These are phyloP conservation scores for Chlamydomonas schloesseri DNA, from an alignment of 139 green algal genomes.

Conservation along the genomic window DNA sequence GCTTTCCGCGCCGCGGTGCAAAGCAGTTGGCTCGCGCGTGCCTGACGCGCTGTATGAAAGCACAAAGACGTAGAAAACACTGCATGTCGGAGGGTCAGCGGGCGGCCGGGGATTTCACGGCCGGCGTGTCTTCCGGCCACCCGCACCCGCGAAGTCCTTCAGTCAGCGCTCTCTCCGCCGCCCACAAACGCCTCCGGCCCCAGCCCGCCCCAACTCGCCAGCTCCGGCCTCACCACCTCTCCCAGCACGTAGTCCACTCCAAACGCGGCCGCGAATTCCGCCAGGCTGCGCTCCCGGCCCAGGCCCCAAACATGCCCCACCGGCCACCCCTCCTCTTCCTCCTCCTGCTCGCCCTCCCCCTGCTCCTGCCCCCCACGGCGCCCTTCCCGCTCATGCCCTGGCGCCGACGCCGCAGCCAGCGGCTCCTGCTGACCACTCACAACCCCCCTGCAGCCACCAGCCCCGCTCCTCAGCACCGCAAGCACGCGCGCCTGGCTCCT, in stretches of 20 bases:
- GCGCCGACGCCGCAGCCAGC: neutral
- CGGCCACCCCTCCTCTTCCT: slow-evolving; percentile 29
- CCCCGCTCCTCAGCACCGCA: neutral
- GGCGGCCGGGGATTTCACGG: no score
- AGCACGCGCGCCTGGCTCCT: neutral
- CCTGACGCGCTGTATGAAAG: no score
- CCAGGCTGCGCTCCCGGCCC: slow-evolving; percentile 44
- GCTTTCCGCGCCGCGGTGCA: no score
- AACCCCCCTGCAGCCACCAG: neutral
- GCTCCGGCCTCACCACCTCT: neutral
- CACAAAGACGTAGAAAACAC: no score
- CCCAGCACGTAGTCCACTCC: slow-evolving; percentile 52
- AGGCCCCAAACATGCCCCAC: slow-evolving; percentile 56
- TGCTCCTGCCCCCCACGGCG: no score
- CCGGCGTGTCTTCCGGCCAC: no score
- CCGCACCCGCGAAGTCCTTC: no score
- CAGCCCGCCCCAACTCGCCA: slow-evolving; percentile 16
- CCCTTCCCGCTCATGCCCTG: no score
- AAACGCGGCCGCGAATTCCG: slow-evolving; percentile 28
- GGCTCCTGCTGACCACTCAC: neutral
- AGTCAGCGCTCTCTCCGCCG: neutral
- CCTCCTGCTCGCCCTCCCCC: neutral
- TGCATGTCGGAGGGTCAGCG: no score
- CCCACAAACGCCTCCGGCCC: neutral
- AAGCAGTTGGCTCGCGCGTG: no score